Evolutionary conservation across 2,329 filamentous ascomycete species (phyloP), one percentile per base, ranked within the genome.

Genomic region (Botryotinia globosa): DNA sequence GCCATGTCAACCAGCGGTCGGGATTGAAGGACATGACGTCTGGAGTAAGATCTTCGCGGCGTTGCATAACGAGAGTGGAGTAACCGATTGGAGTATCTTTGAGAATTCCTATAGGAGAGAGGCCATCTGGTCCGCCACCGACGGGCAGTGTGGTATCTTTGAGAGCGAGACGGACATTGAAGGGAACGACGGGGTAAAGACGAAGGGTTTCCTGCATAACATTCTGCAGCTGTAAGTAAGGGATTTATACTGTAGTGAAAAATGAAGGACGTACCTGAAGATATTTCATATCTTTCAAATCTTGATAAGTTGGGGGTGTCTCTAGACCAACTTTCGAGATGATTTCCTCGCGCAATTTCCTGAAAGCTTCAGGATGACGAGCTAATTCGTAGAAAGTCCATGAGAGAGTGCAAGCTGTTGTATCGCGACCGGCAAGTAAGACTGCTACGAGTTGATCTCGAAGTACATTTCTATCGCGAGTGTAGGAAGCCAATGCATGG

Each of bases 231-330:
- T 48, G 16, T 76, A 72, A 74, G 14, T 59, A 54, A 32, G 59
- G 29, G 5, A 48, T 44, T 42, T 56, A 3, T 34, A 37, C 14
- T 67, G 3, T 29, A 51, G 54, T 32, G 54, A 34, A 62, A 4
- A 51, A n/a, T 29, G 62, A 37, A 59, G 39, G 39, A 74, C 73
- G 48, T 73, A 80, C 83, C 64, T 83, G 85, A 25, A 96, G 87
- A 81, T 95, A 97, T 78, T 92, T 91, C 94, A 97, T 97, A 76
- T 87, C 87, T 85, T 97, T 97, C 73, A 97, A 86, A 79, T 97
- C 88, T 20, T 89, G 87, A 81, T 97, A 97, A 0, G 91, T 94
- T 0, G 91, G 90, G 5, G 85, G 83, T 9, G 85, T 82, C 22
- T 88, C 83, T 10, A 87, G 81, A 2, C 94, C 94, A 7, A 97